Conservation (phyloP, 1,139 yeast genomes). For the Magnusiomyces fungicola region DNA sequence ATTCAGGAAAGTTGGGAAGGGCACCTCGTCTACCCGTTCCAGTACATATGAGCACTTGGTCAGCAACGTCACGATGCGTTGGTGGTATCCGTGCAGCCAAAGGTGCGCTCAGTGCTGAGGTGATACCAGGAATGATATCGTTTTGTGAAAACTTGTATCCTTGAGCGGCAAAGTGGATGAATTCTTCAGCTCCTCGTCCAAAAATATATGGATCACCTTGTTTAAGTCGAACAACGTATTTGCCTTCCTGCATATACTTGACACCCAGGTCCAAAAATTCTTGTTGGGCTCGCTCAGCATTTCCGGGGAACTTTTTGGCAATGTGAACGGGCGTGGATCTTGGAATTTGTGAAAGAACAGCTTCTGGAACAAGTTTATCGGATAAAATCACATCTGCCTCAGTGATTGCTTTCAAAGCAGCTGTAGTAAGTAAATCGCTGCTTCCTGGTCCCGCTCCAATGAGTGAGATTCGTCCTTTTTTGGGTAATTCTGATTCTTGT, state of each 20-base stretch:
- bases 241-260: conserved; percentile 53
- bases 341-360: conserved; percentile 77
- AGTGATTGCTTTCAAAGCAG: conserved; percentile 75
- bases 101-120: conserved; percentile 88
- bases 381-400: conserved; percentile 81
- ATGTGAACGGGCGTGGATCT: conserved; percentile 65
- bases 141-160: conserved; percentile 54
- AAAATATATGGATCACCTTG: conserved; percentile 97
- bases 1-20: conserved; percentile 71
- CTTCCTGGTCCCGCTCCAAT: conserved; percentile 97
- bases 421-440: conserved; percentile 70
- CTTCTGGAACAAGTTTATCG: conserved; percentile 87
- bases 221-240: conserved; percentile 77
- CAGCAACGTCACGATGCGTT: conserved; percentile 88
- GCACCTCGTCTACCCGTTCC: conserved; percentile 92
- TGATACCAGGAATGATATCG: conserved; percentile 73
- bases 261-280: conserved; percentile 71
- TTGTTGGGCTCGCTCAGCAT: conserved; percentile 89
- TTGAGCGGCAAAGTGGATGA: conserved; percentile 49
- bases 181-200: conserved; percentile 97
- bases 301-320: conserved; percentile 94
- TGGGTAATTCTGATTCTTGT: too few species aligned
- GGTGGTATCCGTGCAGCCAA: conserved; percentile 81
- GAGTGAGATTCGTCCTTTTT: conserved; percentile 56
- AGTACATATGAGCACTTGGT: conserved; percentile 86